phyloP scores from a whole-genome alignment of 2,329 filamentous ascomycete species.

The Ophiosphaerella herpotricha region DNA sequence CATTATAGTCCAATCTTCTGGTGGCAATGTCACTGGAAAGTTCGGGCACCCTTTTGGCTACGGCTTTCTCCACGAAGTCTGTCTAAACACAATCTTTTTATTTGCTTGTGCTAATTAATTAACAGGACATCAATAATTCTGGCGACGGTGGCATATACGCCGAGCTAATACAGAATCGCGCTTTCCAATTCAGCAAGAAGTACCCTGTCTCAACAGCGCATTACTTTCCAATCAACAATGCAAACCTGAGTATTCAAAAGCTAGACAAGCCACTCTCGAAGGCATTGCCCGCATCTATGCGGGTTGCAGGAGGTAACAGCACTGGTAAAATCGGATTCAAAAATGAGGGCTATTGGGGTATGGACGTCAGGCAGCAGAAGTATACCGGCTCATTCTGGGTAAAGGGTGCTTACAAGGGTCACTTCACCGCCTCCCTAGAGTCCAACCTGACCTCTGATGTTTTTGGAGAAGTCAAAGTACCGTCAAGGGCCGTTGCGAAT shows the following conservation, averaged over 20 bases:
- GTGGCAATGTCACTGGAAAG: conserved; percentile 35
- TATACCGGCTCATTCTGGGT: conserved; percentile 59
- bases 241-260: conserved; percentile 45
- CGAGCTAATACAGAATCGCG: conserved; percentile 71
- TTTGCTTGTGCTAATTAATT: conserved; percentile 1
- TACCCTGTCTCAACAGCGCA: conserved; percentile 32
- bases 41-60: conserved; percentile 37
- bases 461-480: conserved; percentile 43
- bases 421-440: conserved; percentile 47
- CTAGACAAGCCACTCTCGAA: conserved; percentile 50
- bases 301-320: conserved; percentile 44
- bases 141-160: conserved; percentile 76
- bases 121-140: conserved; percentile 62
- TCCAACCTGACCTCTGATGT: conserved; percentile 49
- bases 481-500: conserved; percentile 36
- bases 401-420: conserved; percentile 40
- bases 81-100: neutral
- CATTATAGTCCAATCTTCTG: conserved; percentile 30
- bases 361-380: conserved; percentile 54
- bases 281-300: conserved; percentile 51
- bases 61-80: conserved; percentile 39
- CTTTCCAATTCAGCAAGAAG: conserved; percentile 61
- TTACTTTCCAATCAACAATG: conserved; percentile 41
- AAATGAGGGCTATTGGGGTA: conserved; percentile 59
- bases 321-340: conserved; percentile 53